A percentile compares a stretch with the other conserved stretches of the same genome.
phyloP scores from a whole-genome alignment of 768 basidiomycete species.

The Tubosaeta brunneosetosa region DNA sequence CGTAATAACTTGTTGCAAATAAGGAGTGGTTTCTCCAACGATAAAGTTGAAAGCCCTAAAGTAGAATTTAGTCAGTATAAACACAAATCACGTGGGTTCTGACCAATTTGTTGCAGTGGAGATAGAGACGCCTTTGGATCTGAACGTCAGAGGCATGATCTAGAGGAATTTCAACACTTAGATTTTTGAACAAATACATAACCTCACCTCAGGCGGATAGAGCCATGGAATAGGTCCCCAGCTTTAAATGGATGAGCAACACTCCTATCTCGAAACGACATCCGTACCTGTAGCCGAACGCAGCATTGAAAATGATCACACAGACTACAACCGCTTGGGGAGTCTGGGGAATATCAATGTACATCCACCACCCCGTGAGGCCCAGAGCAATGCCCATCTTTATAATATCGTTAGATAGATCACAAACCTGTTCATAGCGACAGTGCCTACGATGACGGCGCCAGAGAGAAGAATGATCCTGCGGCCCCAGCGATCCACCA shows the following conservation, averaged over 20 bases:
- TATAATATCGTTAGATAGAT: conserved; percentile 1
- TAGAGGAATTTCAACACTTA: conserved; percentile 23
- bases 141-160: conserved; percentile 86
- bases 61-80: conserved; percentile 9
- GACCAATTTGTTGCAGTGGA: conserved; percentile 84
- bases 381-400: conserved; percentile 81
- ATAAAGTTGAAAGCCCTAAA: conserved; percentile 77
- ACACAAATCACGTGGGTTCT: background rate
- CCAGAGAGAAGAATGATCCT: conserved; percentile 83
- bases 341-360: conserved; percentile 79
- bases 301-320: conserved; percentile 91
- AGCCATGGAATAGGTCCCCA: conserved; percentile 91
- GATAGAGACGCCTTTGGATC: conserved; percentile 93
- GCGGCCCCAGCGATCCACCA: conserved; percentile 89
- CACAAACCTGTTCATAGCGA: background rate
- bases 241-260: conserved; percentile 22
- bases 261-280: background rate
- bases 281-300: conserved; percentile 77
- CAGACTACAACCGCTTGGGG: conserved; percentile 84
- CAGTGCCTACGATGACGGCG: conserved; percentile 60
- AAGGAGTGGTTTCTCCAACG: conserved; percentile 84
- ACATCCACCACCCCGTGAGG: conserved; percentile 91
- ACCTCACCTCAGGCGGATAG: conserved; percentile 73
- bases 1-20: conserved; percentile 78
- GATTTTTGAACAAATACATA: conserved; percentile 1